Evolutionary conservation across 108 stramenopile genomes (phyloP), one percentile per base, ranked within the genome.

Genomic region (Cyclotella choctawhatcheeana): DNA sequence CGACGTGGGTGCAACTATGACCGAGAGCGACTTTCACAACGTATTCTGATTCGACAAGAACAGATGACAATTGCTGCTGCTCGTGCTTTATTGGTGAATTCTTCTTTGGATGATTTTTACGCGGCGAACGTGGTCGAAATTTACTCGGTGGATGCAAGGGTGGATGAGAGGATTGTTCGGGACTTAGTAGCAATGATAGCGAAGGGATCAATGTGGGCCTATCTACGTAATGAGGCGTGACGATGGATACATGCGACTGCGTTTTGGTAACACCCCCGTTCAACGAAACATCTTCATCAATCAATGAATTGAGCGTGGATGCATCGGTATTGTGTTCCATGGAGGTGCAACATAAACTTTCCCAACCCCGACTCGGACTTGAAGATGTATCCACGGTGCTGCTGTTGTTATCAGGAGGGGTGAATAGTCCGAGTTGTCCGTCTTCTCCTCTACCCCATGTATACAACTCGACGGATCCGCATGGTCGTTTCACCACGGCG

Each of bases 381-480:
- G 21, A 25, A 31, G 44, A 3, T 27, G 47, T 12, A 1, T 24
- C 4, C 1, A 12, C 37, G 37, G 32, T 53, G 14, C 21, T 12
- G 44, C 22, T 33, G n/a, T n/a, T n/a, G n/a, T n/a, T n/a, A n/a
- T n/a, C n/a, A n/a, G n/a, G n/a, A 31, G 83, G 43, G 18, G 69
- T 16, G 35, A 65, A 52, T 26, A 71, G 64, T 48, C 81, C 89
- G 5, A 90, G 64, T 27, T 87, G 85, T 13, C 87, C 87, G 22
- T 85, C 52, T 21, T 81, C 78, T 50, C 86, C 84, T 72, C 82
- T 90, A 18, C 93, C 93, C 93, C 93, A 94, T 47, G 85, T 86
- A 64, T 86, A 94, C 10, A 90, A 58, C 58, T 94, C 93, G 32
- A 92, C 74, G 26, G 79, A 78, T 16, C 90, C 93, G 51, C 83